Base-by-base conservation (phyloP, 805 yeast species). In the Suhomyces sp. region DNA sequence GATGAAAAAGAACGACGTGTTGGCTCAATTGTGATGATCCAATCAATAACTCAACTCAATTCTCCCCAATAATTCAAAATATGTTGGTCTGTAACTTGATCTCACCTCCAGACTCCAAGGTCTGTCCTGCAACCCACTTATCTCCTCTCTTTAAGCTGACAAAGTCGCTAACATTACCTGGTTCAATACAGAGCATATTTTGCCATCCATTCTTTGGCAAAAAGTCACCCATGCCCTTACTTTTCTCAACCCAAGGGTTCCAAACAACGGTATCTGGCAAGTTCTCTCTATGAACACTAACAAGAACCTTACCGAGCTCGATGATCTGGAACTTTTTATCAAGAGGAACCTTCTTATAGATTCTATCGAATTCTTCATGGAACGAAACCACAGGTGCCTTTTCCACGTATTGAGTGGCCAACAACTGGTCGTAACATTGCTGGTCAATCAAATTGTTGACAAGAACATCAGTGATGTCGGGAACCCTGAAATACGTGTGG, bases 181-280 rank as follows among this genome's bases (percentile, higher is more conserved):
- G 95, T 62, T 93, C 98, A 38, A 93, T 76, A 64, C 98, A 93
- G 39, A 93, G 77, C 98, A 93, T 91, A 29, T 81, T 70, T 47
- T 79, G 72, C 68, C 71, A 93, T 5, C 96, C 98, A 35, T 63
- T 60, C 56, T 85, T 87, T 33, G 98, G 98, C 49, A 72, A 75
- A 53, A 91, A 93, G 63, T 93, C 98, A 26, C 70, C 81, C 91
- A 93, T 86, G 2, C 83, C 81, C 16, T 65, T 69, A n/a, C 93
- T 77, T 58, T 84, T 86, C 38, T 83, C 74, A 46, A 76, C 69
- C 98, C 98, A 93, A 23, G 98, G 98, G 61, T 93, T 93, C 98
- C 98, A 93, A 36, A 93, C 97, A 31, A 93, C 98, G 4, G 75
- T 68, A 44, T 76, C 81, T 0, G 76, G 79, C 47, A 86, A 66